Base-by-base conservation (phyloP, 441 rosid species). In the Populus hybrid region DNA sequence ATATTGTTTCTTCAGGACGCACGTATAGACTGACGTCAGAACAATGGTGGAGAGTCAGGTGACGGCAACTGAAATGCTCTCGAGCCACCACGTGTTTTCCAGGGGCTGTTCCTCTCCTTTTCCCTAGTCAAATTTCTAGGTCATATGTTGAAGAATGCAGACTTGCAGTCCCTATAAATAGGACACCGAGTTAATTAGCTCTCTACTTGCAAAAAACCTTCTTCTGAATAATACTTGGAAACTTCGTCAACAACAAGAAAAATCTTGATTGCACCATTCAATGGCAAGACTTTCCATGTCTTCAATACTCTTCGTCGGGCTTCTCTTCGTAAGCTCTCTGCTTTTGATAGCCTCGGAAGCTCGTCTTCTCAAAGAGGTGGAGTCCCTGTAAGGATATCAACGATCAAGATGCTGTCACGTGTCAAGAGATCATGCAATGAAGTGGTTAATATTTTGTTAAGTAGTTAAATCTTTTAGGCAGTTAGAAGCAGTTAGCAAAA, bases 281-380 rank as follows among this genome's bases (percentile, higher is more conserved):
- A 86, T 86, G 87, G 81, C 88, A 32, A 72, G 21, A 74, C 69
- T 16, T 74, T 63, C 67, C 28, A 74, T 67, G 69, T 28, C 82
- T 77, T 46, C 14, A 10, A 77, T 57, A 23, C 78, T 20, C 66
- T 67, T 46, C 26, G 84, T 30, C 24, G 80, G 24, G 63, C 50
- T 83, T 50, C 65, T 84, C 63, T 61, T 83, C 46, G 24, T 67
- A 69, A 28, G 72, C 40, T 79, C 80, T 36, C 50, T 59, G n/a
- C 59, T 75, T 20, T 78, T 54, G 63, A 54, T 78, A 35, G 32
- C 63, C 46, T 81, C 79, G 6, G 86, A 79, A 74, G 87, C 88
- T 79, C 90, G 90, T 71, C 90, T 81, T 40, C 80, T 89, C 50
- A 70, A 70, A 16, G 42, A 12, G 71, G 30, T 73, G 10, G 63